phyloP scores from a whole-genome alignment of 1,284 basidiomycete species.

The Pseudozyma tsukubaensis region DNA sequence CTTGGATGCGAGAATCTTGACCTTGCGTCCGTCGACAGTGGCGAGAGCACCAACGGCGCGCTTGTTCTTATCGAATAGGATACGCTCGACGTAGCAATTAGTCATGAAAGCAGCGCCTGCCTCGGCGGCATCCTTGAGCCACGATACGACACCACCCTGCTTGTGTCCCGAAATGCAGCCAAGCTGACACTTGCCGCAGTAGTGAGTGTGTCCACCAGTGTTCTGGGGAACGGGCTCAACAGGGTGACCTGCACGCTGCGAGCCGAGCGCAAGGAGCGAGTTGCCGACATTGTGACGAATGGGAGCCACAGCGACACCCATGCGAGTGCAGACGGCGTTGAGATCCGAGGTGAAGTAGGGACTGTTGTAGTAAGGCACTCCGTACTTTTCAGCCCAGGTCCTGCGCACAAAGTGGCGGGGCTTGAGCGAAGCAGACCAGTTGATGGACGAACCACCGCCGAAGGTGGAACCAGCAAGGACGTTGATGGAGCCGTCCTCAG shows the following conservation, averaged over 20 bases:
- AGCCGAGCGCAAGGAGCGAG: conserved; percentile 66
- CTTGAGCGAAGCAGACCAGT: conserved; percentile 71
- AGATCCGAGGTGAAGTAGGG: conserved; percentile 68
- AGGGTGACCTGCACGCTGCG: conserved; percentile 66
- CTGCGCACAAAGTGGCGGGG: conserved; percentile 69
- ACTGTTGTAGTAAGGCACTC: conserved; percentile 69
- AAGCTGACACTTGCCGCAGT: conserved; percentile 70
- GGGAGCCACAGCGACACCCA: conserved; percentile 68
- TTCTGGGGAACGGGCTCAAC: conserved; percentile 69
- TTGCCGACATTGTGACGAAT: conserved; percentile 70
- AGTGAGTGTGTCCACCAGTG: conserved; percentile 69
- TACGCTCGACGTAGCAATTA: conserved; percentile 68
- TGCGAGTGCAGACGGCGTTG: conserved; percentile 68
- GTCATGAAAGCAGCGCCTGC: conserved; percentile 68
- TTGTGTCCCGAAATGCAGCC: conserved; percentile 70
- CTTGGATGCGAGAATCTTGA: conserved; percentile 66
- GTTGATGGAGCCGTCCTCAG: conserved; percentile 69
- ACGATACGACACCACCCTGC: conserved; percentile 67
- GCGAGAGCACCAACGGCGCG: conserved; percentile 61
- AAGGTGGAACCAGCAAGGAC: conserved; percentile 70
- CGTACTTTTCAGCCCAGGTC: conserved; percentile 69
- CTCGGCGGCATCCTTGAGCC: conserved; percentile 69
- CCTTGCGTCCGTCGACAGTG: conserved; percentile 56
- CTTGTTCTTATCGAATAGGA: conserved; percentile 67
- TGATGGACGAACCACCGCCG: conserved; percentile 71